Conservation (phyloP, 2,329 filamentous ascomycete species). For the Calonectria pauciramosa region DNA sequence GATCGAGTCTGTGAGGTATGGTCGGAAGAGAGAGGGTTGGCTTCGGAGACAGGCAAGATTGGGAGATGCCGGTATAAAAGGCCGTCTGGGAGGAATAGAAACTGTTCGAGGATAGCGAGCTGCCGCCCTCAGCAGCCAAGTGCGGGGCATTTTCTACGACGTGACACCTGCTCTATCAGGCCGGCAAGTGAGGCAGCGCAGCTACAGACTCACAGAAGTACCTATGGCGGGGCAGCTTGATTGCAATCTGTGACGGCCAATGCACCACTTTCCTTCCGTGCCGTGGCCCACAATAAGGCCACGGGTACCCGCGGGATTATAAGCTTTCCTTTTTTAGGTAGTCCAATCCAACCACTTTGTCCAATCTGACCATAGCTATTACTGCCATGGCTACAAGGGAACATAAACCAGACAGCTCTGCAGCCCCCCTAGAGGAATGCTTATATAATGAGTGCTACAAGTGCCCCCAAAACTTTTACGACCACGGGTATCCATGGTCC, state of each 20-base stretch:
- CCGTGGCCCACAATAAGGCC: not conserved
- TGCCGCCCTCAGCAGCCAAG: conserved; percentile 51
- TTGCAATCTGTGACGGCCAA: conserved; percentile 49
- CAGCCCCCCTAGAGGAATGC: not conserved
- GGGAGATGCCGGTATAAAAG: conserved; percentile 38
- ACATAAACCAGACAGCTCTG: not conserved
- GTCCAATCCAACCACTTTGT: not conserved
- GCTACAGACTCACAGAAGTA: conserved; percentile 30
- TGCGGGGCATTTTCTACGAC: conserved; percentile 61
- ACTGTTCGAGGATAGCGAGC: conserved; percentile 42
- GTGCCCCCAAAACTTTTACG: not conserved
- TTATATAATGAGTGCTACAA: not conserved
- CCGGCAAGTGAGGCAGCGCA: conserved; percentile 40
- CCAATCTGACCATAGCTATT: not conserved
- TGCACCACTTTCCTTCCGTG: conserved; percentile 26
- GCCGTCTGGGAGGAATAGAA: conserved; percentile 39
- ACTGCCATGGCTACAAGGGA: not conserved
- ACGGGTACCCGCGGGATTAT: not conserved
- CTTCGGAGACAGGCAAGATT: conserved; percentile 36
- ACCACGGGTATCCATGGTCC: not conserved
- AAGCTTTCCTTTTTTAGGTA: not conserved
- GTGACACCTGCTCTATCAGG: conserved; percentile 45
- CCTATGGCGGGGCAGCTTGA: conserved; percentile 46
- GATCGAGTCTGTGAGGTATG: conserved; percentile 68
- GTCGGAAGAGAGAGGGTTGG: conserved; percentile 44